Percentiles rank a stretch among this genome's conserved stretches.
phyloP scores from a whole-genome alignment of 2,329 filamentous ascomycete genomes.

The Nemania serpens region DNA sequence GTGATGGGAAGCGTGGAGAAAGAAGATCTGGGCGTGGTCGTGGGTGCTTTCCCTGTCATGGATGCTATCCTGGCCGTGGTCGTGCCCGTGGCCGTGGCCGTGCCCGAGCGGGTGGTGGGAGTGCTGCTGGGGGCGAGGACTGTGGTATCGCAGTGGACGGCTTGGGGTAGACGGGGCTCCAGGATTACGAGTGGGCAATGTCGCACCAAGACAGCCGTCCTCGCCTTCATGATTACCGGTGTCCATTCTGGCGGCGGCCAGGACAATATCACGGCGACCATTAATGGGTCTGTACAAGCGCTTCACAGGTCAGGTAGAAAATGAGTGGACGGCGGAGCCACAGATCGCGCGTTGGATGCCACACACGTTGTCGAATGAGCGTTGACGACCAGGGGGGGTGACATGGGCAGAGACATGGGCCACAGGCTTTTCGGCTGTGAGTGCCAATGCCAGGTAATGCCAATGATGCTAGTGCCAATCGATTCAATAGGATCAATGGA shows the following conservation, averaged over 20 bases:
- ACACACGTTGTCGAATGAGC: conserved; percentile 33
- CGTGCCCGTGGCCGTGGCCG: not conserved
- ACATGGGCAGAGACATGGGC: no score
- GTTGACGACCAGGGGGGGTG: conserved; percentile 29
- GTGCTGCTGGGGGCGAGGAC: conserved; percentile 36
- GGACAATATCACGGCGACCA: conserved; percentile 45
- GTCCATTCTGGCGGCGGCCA: conserved; percentile 52
- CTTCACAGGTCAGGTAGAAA: conserved; percentile 28
- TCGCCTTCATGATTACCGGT: conserved; percentile 51
- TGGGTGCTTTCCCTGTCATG: not conserved
- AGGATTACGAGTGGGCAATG: conserved; percentile 43
- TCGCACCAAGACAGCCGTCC: conserved; percentile 44
- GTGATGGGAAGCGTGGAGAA: conserved; percentile 25
- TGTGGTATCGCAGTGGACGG: conserved; percentile 38
- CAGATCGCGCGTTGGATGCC: conserved; percentile 28
- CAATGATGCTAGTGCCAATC: conserved; percentile 20
- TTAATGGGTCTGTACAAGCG: conserved; percentile 31
- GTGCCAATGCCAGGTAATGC: no score
- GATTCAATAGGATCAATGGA: conserved; percentile 37
- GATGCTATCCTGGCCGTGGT: not conserved
- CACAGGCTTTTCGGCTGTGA: conserved; percentile 11
- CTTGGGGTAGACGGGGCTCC: conserved; percentile 38
- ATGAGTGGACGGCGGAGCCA: conserved; percentile 30
- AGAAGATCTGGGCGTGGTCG: conserved; percentile 8
- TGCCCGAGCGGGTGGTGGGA: conserved; percentile 28